These are phyloP conservation scores for Colletotrichum shisoi DNA, from an alignment of 2,329 filamentous ascomycete species.

Conservation along the genomic window DNA sequence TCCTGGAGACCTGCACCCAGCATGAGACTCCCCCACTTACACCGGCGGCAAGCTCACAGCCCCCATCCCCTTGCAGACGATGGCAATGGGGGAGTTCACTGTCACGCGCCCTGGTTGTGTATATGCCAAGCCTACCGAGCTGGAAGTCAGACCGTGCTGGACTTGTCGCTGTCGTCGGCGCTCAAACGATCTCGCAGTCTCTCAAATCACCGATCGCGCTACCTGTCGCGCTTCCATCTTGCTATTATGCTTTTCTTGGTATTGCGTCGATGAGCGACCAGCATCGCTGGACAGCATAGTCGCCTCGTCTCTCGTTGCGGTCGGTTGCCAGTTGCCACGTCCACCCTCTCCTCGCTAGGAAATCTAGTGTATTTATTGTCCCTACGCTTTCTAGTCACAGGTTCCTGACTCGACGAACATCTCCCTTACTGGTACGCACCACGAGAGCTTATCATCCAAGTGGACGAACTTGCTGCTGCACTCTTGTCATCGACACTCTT, in stretches of 20 bases:
- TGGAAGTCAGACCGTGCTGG: not conserved
- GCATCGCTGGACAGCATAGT: not conserved
- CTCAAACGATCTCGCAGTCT: not conserved
- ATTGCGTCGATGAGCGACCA: not conserved
- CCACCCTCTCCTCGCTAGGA: not conserved
- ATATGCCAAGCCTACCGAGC: conserved; percentile 5
- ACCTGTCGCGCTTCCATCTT: not conserved
- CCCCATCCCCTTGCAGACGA: not conserved
- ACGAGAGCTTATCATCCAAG: not conserved
- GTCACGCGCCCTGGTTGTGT: not conserved
- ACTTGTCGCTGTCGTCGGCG: not conserved
- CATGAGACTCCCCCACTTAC: conserved; percentile 26
- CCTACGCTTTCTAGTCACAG: not conserved
- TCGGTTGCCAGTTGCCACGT: not conserved
- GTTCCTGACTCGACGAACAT: not conserved
- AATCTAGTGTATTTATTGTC: not conserved
- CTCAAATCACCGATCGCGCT: no score
- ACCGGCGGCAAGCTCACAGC: not conserved
- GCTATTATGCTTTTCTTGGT: not conserved
- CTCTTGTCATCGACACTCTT: not conserved
- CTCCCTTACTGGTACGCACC: not conserved
- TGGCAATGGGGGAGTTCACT: conserved; percentile 6
- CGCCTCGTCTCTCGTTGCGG: not conserved
- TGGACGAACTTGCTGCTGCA: not conserved
- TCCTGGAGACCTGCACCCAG: not conserved